Base-by-base conservation (phyloP, 148 eudicot genomes). In the Camellia lanceoleosa region DNA sequence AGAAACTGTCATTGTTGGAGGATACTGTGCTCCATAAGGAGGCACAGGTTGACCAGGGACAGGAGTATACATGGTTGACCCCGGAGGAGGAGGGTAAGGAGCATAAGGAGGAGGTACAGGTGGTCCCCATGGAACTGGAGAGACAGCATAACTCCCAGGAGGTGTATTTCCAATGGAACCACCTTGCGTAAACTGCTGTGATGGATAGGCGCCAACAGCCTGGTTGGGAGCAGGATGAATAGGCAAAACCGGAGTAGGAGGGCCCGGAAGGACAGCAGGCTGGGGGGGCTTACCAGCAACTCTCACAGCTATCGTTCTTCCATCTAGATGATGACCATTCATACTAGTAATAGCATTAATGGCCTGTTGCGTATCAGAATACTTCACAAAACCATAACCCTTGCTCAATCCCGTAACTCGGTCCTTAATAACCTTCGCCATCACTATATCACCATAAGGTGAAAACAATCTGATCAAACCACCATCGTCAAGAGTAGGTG, bases 351-450 rank as follows among this genome's bases (percentile, higher is more conserved):
- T 94, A 73, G 98, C 98, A 44, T 80, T 71, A 83, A 90, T 92
- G 9, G 98, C 98, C 87, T 90, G 89, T 42, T 88, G 86, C 58
- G 87, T 87, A 85, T 82, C 89, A 5, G 97, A 85, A 86, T 91
- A 94, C 87, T 92, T 94, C 54, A 94, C 98, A 86, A 94, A 94
- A 51, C 98, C 98, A 86, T 94, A 94, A 58, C 98, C 98, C 83
- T 92, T 94, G 84, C 97, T 92, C 83, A 90, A 74, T 68, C 91
- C 91, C 77, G 91, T 86, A 38, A 80, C 83, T 42, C 90, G 78
- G 61, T 94, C 97, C 82, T 89, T 94, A 58, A 94, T 91, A 79
- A 94, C 94, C 86, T 92, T 94, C 30, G 97, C 97, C 93, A 86
- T 91, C 83, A 89, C 94, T 80, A 94, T 91, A 18, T 86, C 90